These are phyloP conservation scores for Oryza officinalis DNA, from an alignment of 176 grass and related monocot genomes.

Conservation along the genomic window DNA sequence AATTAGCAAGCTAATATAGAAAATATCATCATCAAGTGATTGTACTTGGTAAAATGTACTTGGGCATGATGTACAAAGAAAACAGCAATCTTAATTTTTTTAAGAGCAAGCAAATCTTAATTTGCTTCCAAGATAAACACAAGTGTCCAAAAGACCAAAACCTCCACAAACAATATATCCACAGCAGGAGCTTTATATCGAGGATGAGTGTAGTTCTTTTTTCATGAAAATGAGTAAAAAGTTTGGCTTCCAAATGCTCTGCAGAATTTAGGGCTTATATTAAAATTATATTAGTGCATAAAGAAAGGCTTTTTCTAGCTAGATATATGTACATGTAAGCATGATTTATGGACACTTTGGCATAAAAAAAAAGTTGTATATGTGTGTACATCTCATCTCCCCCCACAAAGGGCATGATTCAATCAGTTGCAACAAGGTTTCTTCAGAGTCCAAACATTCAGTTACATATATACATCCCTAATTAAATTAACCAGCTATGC, in stretches of 20 bases:
- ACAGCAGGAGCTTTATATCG: neutral
- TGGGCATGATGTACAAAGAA: neutral
- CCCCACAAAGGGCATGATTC: neutral
- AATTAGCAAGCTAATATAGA: neutral
- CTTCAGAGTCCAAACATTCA: neutral
- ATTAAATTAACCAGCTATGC: neutral
- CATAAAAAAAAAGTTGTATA: conserved; percentile 11
- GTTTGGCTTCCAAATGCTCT: neutral
- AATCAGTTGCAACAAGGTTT: conserved; percentile 11
- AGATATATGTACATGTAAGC: neutral
- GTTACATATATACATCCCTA: neutral
- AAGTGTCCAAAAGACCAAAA: neutral
- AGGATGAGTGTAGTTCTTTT: neutral
- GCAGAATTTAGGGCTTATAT: neutral
- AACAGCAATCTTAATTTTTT: neutral
- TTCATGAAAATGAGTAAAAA: neutral
- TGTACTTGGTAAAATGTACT: no score
- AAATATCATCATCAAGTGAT: neutral
- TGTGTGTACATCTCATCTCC: neutral
- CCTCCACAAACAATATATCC: neutral
- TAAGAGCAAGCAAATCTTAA: neutral
- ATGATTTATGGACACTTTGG: neutral
- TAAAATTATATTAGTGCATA: neutral
- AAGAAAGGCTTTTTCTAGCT: neutral
- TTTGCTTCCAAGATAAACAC: neutral